Percentiles rank a stretch among this genome's conserved stretches.
Evolutionary conservation across 2,329 filamentous ascomycete genomes (phyloP).

Genomic region (Colletotrichum higginsianum): DNA sequence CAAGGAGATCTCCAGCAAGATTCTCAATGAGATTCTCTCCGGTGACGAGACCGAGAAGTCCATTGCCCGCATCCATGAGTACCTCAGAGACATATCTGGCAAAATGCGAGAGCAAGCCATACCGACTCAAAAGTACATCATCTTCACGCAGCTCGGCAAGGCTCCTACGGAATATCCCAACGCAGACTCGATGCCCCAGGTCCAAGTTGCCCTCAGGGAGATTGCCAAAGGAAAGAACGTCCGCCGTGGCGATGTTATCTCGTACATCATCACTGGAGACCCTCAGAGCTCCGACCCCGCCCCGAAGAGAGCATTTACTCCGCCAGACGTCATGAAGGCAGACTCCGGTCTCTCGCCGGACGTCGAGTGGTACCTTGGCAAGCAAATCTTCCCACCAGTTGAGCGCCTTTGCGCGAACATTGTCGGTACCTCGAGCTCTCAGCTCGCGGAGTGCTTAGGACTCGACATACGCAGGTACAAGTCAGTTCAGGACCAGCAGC

Average conservation of each 20-base stretch:
- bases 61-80: conserved; percentile 92
- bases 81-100: conserved; percentile 84
- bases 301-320: conserved; percentile 90
- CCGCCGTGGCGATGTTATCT: conserved; percentile 95
- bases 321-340: conserved; percentile 85
- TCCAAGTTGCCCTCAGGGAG: conserved; percentile 93
- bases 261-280: conserved; percentile 91
- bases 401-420: conserved; percentile 98
- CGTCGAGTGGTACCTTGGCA: conserved; percentile 97
- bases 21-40: conserved; percentile 95
- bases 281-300: conserved; percentile 76
- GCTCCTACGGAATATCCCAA: conserved; percentile 94
- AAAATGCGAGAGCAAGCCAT: conserved; percentile 89
- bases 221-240: conserved; percentile 88
- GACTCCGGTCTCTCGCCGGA: conserved; percentile 86
- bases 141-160: conserved; percentile 98
- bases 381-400: conserved; percentile 98
- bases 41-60: conserved; percentile 93
- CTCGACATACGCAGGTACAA: conserved; percentile 91
- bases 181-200: conserved; percentile 94
- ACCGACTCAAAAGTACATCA: conserved; percentile 91
- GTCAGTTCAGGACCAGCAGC: conserved; percentile 59
- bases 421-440: conserved; percentile 88
- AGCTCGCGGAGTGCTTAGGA: conserved; percentile 93
- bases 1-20: conserved; percentile 91